A percentile compares a stretch with the other conserved stretches of the same genome.
Conservation (phyloP, 306 rosid genomes). For the Myrica gale region DNA sequence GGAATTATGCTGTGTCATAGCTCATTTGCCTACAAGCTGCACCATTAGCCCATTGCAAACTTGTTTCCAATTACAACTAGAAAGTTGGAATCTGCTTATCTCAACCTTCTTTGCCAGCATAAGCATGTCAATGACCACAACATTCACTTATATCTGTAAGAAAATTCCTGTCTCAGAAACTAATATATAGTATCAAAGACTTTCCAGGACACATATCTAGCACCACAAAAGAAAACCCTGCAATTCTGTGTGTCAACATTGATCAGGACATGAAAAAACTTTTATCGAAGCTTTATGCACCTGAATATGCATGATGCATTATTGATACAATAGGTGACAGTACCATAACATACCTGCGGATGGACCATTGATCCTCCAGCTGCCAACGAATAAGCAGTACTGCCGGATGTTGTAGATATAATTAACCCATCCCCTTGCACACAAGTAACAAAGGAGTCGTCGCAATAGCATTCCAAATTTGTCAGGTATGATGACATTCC, state of each 20-base stretch:
- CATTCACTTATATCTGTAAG: too few species aligned
- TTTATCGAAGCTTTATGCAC: background rate
- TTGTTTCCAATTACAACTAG: too few species aligned
- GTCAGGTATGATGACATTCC: conserved; percentile 95
- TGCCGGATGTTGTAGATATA: conserved; percentile 91
- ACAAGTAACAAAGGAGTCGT: conserved; percentile 77
- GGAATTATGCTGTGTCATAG: too few species aligned
- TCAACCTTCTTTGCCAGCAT: background rate
- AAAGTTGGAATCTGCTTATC: too few species aligned
- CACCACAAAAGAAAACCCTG: background rate
- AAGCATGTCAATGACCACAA: background rate
- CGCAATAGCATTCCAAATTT: conserved; percentile 92
- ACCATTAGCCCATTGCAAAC: too few species aligned
- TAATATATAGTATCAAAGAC: too few species aligned
- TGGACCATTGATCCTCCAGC: conserved; percentile 99
- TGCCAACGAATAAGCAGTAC: conserved; percentile 96
- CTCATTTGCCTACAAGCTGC: too few species aligned
- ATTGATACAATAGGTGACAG: conserved; percentile 8
- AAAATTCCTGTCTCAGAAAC: too few species aligned
- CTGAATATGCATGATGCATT: background rate
- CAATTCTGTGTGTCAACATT: background rate
- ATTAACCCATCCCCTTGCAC: conserved; percentile 98
- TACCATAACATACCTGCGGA: conserved; percentile 71
- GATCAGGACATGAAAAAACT: background rate
- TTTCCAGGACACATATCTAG: too few species aligned